Evolutionary conservation across 495 filamentous ascomycete species (phyloP), one percentile per base, ranked within the genome.

Genomic region (Chaetomium tenue): DNA sequence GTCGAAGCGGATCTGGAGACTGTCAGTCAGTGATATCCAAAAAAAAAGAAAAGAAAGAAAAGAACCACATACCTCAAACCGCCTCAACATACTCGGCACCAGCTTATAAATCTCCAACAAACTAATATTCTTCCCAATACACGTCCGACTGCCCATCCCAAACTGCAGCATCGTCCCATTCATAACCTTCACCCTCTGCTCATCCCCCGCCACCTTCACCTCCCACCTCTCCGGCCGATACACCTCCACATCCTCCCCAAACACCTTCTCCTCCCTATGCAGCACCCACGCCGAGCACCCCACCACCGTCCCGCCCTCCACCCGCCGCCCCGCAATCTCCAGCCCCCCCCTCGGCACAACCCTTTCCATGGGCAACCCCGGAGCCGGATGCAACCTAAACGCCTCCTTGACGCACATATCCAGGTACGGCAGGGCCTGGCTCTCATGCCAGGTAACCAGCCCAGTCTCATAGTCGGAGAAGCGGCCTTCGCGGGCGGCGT

Each of bases 91-190:
- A 60, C 82, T 89, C 47, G 90, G 89, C 58, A 92, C 85, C 61
- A 93, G 69, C 79, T 93, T 92, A 66, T 90, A 90, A 58, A 92
- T 87, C 81, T 93, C 90, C 73, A 92, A 65, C 75, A 89, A 71
- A 59, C 84, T 86, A 61, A 92, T 87, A 67, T 92, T 92, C 77
- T 86, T 87, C 54, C 86, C 86, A 68, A 88, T 86, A 64, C 86
- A 88, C n/a, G 83, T 87, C 66, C 85, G 72, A 20, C 80, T 74
- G 0, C 86, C 86, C 75, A 82, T 82, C 13, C 85, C 82, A 70
- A 87, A 87, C 51, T 87, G 86, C 63, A 88, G 75, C 80, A 89
- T 83, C 37, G 69, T 77, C 16, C 82, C 83, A 64, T 84, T 82
- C 82, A 87, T 88, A 50, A 76, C 74, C 66, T 82, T 83, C 39